Base-by-base conservation (phyloP, 2,329 filamentous ascomycete genomes). In the Talaromyces rugulosus region DNA sequence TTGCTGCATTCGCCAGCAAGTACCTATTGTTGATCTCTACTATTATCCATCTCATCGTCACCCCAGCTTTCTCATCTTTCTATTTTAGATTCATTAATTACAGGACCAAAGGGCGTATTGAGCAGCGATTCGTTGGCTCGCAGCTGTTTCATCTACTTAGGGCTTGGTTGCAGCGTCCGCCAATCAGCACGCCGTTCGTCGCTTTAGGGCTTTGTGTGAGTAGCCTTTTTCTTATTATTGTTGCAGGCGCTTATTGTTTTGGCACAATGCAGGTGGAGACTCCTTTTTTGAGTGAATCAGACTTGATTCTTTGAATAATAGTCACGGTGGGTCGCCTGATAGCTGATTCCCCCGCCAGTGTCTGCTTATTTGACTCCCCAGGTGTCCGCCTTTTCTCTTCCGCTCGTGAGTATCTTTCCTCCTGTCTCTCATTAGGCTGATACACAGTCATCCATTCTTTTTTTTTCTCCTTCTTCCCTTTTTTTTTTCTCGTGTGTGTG, bases 361-460 rank as follows among this genome's bases (percentile, higher is more conserved):
- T 53, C 50, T 53, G 50, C 50, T 53, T 53, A 53, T 53, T 53
- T 53, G 50, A 53, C 28, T 28, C 50, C n/a, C 1, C 28, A 30
- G 50, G 50, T 53, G 27, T 16, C 50, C 30, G 12, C 12, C 16
- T 53, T 5, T 5, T 52, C 8, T 52, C 50, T 12, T n/a, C 50
- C 28, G 9, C 50, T 4, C 14, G 50, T 53, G 50, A 53, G 50
- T 56, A 27, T 47, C 47, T 44, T 36, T 50, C 18, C 28, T 54
- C 28, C 51, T 62, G 50, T 34, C 58, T 62, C 50, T 59, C 54
- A 42, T 56, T 47, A 56, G 61, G 61, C 61, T 62, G 56, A 42
- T 50, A 47, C 56, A 33, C 56, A 58, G 60, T 62, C 61, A 34
- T 62, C 34, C 61, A 59, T 40, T 62, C 56, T 36, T 62, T 58